Percentiles rank a stretch among this genome's conserved stretches.
phyloP scores from a whole-genome alignment of 768 basidiomycete genomes.

The Tephrocybe sp. region DNA sequence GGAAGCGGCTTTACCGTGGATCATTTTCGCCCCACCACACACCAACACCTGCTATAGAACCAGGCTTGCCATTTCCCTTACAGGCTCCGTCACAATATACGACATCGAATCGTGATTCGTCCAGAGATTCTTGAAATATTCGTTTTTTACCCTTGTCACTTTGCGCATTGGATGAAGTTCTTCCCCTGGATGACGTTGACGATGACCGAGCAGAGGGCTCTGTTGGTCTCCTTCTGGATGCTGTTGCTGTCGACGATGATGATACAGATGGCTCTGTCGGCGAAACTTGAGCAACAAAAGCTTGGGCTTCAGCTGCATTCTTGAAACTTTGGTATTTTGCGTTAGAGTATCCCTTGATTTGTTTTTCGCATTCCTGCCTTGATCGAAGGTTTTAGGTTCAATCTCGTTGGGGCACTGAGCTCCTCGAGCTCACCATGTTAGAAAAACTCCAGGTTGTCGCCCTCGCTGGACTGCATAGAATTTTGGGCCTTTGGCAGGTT shows the following conservation, averaged over 20 bases:
- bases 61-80: constrained; percentile 70
- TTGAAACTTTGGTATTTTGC: constrained; percentile 70
- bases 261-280: neutral
- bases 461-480: constrained; percentile 80
- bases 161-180: neutral
- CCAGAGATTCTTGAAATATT: constrained; percentile 22
- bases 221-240: too few relatives aligned
- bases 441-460: constrained; percentile 59
- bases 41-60: constrained; percentile 76
- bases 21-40: constrained; percentile 84
- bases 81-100: constrained; percentile 92
- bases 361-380: constrained; percentile 72
- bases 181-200: neutral
- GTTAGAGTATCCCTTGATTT: constrained; percentile 61
- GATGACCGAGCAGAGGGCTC: neutral
- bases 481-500: constrained; percentile 31
- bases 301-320: constrained; percentile 52
- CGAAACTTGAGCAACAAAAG: constrained; percentile 37
- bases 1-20: constrained; percentile 41
- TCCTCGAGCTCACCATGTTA: constrained; percentile 51
- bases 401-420: constrained; percentile 3
- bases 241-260: too few relatives aligned
- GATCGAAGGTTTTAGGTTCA: neutral
- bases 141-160: constrained; percentile 33
- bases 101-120: constrained; percentile 36